Percentiles rank a stretch among this genome's conserved stretches.
phyloP scores from a whole-genome alignment of 495 filamentous ascomycete species.

The Tuber indicum region DNA sequence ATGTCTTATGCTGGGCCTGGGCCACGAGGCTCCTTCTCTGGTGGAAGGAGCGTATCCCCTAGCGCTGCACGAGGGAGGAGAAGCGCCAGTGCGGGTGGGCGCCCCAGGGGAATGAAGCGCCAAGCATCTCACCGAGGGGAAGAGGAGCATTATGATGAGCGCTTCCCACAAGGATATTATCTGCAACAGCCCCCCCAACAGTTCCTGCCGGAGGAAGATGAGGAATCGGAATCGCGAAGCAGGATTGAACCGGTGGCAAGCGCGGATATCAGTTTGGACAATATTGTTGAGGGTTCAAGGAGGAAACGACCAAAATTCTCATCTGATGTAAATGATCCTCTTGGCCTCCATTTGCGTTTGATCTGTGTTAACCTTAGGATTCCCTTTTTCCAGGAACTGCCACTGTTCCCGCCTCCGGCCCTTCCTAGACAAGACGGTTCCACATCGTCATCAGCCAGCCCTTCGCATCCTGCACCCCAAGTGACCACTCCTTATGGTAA shows the following conservation, averaged over 20 bases:
- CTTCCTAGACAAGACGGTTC: slow-evolving; percentile 47
- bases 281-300: slow-evolving; percentile 93
- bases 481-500: slow-evolving; percentile 52
- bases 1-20: slow-evolving; percentile 39
- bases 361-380: slow-evolving; percentile 24
- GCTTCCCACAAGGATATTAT: slow-evolving; percentile 29
- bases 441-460: slow-evolving; percentile 76
- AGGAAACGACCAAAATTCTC: slow-evolving; percentile 89
- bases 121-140: slow-evolving; percentile 30
- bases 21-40: slow-evolving; percentile 44
- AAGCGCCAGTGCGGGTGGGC: slow-evolving; percentile 58
- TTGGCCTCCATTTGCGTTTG: slow-evolving; percentile 15
- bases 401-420: slow-evolving; percentile 77
- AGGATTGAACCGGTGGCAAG: slow-evolving; percentile 39
- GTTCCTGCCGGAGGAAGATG: slow-evolving; percentile 25
- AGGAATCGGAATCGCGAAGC: slow-evolving; percentile 34
- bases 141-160: slow-evolving; percentile 19
- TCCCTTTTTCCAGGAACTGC: slow-evolving; percentile 64
- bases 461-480: slow-evolving; percentile 61
- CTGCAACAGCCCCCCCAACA: slow-evolving; percentile 28
- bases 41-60: slow-evolving; percentile 69
- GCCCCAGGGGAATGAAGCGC: slow-evolving; percentile 35
- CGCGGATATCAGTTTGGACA: slow-evolving; percentile 89
- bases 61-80: slow-evolving; percentile 63
- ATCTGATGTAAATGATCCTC: slow-evolving; percentile 35